A percentile compares a stretch with the other conserved stretches of the same genome.
These are phyloP conservation scores for Byssoonygena ceratinophila DNA, from an alignment of 2,329 filamentous ascomycete species.

Conservation along the genomic window DNA sequence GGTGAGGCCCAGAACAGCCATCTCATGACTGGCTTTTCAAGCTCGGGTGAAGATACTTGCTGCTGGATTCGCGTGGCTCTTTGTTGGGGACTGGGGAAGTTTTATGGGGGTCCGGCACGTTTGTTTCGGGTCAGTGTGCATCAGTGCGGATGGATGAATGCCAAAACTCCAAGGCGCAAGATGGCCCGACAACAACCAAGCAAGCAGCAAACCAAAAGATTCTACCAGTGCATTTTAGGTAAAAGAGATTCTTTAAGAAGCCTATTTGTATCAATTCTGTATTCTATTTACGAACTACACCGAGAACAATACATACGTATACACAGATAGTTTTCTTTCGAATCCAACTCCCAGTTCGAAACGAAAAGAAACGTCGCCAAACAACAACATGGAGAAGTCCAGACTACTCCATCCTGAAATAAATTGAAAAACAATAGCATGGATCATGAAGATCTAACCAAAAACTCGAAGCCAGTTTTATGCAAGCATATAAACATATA, in stretches of 20 bases:
- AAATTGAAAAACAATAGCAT: neutral
- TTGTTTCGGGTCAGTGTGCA: neutral
- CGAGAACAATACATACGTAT: neutral
- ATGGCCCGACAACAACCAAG: too few relatives aligned
- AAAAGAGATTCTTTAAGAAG: neutral
- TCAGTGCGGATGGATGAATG: too few relatives aligned
- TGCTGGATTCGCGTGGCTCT: neutral
- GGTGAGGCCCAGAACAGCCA: constrained; percentile 41
- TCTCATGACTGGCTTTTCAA: constrained; percentile 35
- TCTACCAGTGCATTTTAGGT: neutral
- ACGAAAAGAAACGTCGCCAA: neutral
- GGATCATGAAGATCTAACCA: neutral
- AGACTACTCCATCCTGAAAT: neutral
- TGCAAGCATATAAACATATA: neutral
- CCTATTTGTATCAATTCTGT: neutral
- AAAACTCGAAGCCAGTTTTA: neutral
- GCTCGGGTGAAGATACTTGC: constrained; percentile 15
- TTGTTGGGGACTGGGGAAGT: constrained; percentile 2
- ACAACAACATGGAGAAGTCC: neutral
- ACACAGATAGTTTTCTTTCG: neutral
- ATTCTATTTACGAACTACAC: neutral
- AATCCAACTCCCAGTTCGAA: constrained; percentile 1
- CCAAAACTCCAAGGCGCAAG: neutral
- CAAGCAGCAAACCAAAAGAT: too few relatives aligned
- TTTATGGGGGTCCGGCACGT: neutral